Evolutionary conservation across 1,139 yeast species (phyloP), one percentile per base, ranked within the genome.

Genomic region (Casaregolazyma suthepensis): DNA sequence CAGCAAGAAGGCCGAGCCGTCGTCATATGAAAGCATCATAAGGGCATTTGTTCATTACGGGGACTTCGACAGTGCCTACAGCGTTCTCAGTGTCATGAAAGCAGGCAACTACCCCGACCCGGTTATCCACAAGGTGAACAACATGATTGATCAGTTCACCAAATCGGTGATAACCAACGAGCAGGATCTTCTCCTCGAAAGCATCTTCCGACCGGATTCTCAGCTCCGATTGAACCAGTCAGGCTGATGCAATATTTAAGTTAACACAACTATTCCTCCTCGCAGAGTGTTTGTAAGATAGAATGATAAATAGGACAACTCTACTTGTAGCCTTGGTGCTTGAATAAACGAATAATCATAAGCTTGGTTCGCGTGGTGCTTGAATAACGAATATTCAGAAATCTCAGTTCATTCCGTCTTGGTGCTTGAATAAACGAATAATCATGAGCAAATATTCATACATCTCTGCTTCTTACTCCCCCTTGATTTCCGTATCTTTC

Each of bases 21-120:
- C 72, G 4, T 63, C 73, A 1, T 71, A 62, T 54, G 75, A 71
- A 55, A 63, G 72, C 20, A 65, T 72, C 54, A 61, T 70, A 37
- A 58, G 72, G 4, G 71, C 72, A 2, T 67, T 68, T 52, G 51
- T 70, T 19, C 63, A 58, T 50, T 60, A 64, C 48, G 63, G 62
- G 7, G 64, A 67, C 48, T 47, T 59, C 15, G 53, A 50, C 5
- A 54, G 61, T 15, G 73, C 74, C 1, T 45, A 47, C 22, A 59
- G 59, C 26, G 62, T 68, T 12, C 51, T 70, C 20, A 55, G 56
- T 22, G 46, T 63, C 46, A 66, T 71, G 71, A 54, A 55, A 38
- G 18, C 58, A n/a, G 61, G 59, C 45, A 51, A 55, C 10, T 69
- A 66, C 47, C 71, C 71, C 5, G 63, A 59, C 20, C 66, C 70